phyloP scores from a whole-genome alignment of 331 rosid species.

The Quercus phellos region DNA sequence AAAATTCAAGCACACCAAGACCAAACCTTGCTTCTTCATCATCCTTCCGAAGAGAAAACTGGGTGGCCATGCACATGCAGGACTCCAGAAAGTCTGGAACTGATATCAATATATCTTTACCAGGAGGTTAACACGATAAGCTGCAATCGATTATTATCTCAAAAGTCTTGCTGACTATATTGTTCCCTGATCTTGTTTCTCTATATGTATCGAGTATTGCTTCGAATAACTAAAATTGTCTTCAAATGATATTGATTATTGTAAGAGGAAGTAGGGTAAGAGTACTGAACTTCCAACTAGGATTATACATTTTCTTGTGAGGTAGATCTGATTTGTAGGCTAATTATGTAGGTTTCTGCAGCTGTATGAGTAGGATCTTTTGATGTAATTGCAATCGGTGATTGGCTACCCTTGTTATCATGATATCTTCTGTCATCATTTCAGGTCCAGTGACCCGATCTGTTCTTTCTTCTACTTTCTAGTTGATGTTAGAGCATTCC shows the following conservation, averaged over 20 bases:
- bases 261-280: constrained; percentile 33
- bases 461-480: too few species aligned
- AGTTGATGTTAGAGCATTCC: too few species aligned
- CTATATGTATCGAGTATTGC: constrained; percentile 23
- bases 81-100: constrained; percentile 65
- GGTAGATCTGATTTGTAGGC: constrained; percentile 57
- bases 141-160: background rate
- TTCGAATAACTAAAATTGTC: constrained; percentile 24
- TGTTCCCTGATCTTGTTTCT: constrained; percentile 23
- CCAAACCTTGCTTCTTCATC: constrained; percentile 35
- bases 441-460: too few species aligned
- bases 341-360: constrained; percentile 50
- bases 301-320: constrained; percentile 24
- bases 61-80: constrained; percentile 65
- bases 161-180: constrained; percentile 35
- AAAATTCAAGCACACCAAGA: constrained; percentile 38
- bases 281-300: constrained; percentile 31
- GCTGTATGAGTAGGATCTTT: constrained; percentile 39
- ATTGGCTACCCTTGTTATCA: too few species aligned
- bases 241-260: constrained; percentile 16
- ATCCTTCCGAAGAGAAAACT: constrained; percentile 61
- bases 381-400: constrained; percentile 34
- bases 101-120: constrained; percentile 78
- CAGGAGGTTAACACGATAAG: constrained; percentile 37
- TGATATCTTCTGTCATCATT: too few species aligned